A percentile compares a stretch with the other conserved stretches of the same genome.
Conservation (phyloP, 2,329 filamentous ascomycete species). For the Sphaerulina musiva region DNA sequence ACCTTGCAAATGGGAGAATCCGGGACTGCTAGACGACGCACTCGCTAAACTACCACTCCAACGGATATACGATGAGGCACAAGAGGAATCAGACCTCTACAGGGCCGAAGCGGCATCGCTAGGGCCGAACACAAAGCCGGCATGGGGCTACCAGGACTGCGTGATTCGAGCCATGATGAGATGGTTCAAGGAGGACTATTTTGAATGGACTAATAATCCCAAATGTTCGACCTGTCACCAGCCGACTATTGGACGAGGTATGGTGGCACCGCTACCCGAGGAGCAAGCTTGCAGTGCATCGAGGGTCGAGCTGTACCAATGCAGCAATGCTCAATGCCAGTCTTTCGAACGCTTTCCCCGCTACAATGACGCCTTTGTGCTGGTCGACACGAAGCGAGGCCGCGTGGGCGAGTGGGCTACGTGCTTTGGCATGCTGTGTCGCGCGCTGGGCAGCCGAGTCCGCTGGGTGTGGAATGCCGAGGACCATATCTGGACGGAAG, state of each 20-base stretch:
- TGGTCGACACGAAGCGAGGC: conserved; percentile 78
- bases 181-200: conserved; percentile 95
- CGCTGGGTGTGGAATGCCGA: conserved; percentile 98
- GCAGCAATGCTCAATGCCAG: conserved; percentile 67
- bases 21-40: conserved; percentile 86
- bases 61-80: conserved; percentile 85
- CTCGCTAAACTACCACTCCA: conserved; percentile 80
- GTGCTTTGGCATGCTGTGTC: conserved; percentile 97
- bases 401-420: conserved; percentile 95
- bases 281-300: conserved; percentile 83
- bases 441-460: conserved; percentile 81
- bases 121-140: conserved; percentile 65
- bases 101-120: conserved; percentile 83
- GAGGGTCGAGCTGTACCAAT: conserved; percentile 83
- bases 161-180: conserved; percentile 82
- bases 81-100: conserved; percentile 84
- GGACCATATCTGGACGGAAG: conserved; percentile 95
- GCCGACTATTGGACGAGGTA: conserved; percentile 74
- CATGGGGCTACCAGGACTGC: conserved; percentile 98
- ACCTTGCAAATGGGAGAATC: conserved; percentile 92
- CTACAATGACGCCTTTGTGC: conserved; percentile 89
- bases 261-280: conserved; percentile 77
- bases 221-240: conserved; percentile 73
- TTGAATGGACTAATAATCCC: conserved; percentile 95
- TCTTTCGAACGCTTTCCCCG: conserved; percentile 84